Evolutionary conservation across 371 early-diverging fungal species (phyloP).

Genomic region (Coemansia sp.): DNA sequence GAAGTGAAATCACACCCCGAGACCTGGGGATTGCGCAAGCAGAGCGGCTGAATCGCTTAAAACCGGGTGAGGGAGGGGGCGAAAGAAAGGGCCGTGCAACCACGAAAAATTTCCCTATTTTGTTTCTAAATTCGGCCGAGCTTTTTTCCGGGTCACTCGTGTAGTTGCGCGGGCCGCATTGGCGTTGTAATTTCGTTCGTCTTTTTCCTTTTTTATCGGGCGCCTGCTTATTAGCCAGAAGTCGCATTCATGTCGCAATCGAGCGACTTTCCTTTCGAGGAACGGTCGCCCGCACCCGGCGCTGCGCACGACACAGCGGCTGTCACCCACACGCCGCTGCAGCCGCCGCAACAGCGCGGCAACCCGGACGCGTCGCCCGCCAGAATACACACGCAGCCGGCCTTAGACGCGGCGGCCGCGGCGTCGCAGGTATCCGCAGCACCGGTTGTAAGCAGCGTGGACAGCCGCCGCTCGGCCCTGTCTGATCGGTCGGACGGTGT

Average conservation of each 20-base stretch:
- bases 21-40: no score
- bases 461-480: slow-evolving; percentile 2
- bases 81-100: background rate
- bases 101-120: background rate
- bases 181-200: background rate
- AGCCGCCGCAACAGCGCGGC: background rate
- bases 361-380: background rate
- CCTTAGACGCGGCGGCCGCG: background rate
- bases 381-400: background rate
- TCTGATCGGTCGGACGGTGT: slow-evolving; percentile 16
- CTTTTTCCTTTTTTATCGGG: background rate
- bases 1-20: background rate
- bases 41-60: no score
- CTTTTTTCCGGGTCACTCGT: background rate
- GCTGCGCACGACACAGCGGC: slow-evolving; percentile 11
- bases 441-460: background rate
- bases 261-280: slow-evolving; percentile 28
- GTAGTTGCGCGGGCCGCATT: background rate
- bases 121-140: background rate
- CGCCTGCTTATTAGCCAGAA: no score
- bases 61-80: no score
- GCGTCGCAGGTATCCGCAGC: no score
- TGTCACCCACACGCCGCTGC: background rate
- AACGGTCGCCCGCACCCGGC: slow-evolving; percentile 25
- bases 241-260: slow-evolving; percentile 23